A percentile compares a stretch with the other conserved stretches of the same genome.
These are phyloP conservation scores for Glycyrrhiza uralensis DNA, from an alignment of 306 rosid genomes.

Conservation along the genomic window DNA sequence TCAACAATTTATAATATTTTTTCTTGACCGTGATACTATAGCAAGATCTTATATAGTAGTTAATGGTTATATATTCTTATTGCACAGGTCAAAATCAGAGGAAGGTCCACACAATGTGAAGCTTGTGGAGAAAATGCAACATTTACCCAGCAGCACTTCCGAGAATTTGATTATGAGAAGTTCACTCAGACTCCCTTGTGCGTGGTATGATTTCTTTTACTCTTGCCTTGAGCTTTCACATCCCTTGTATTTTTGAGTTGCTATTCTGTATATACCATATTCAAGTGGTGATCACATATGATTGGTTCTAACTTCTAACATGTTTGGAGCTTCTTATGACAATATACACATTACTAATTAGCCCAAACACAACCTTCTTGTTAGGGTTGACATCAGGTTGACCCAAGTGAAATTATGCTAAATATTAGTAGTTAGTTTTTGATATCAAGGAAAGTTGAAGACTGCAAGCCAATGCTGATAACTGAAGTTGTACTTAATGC, in stretches of 20 bases:
- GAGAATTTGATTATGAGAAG: constrained; percentile 80
- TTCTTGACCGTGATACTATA: background rate
- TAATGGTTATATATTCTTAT: background rate
- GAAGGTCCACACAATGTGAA: constrained; percentile 74
- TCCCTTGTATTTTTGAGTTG: background rate
- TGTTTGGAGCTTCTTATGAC: background rate
- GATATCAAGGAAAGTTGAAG: background rate
- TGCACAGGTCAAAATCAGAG: constrained; percentile 87
- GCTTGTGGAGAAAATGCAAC: constrained; percentile 69
- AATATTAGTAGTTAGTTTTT: too few species aligned
- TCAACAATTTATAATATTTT: background rate
- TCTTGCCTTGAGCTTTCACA: background rate
- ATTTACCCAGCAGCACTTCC: constrained; percentile 56
- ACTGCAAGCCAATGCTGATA: background rate
- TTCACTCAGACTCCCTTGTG: constrained; percentile 77
- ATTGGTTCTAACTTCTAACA: background rate
- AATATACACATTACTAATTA: too few species aligned
- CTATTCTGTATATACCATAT: too few species aligned
- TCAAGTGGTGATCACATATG: too few species aligned
- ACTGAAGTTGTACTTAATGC: background rate
- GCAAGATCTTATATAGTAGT: background rate
- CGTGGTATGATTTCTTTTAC: constrained; percentile 50
- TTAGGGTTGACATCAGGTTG: background rate
- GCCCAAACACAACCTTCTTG: background rate
- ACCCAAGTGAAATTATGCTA: background rate